phyloP scores from a whole-genome alignment of 495 filamentous ascomycete genomes.

The Pseudomonodictys pantanalensis region DNA sequence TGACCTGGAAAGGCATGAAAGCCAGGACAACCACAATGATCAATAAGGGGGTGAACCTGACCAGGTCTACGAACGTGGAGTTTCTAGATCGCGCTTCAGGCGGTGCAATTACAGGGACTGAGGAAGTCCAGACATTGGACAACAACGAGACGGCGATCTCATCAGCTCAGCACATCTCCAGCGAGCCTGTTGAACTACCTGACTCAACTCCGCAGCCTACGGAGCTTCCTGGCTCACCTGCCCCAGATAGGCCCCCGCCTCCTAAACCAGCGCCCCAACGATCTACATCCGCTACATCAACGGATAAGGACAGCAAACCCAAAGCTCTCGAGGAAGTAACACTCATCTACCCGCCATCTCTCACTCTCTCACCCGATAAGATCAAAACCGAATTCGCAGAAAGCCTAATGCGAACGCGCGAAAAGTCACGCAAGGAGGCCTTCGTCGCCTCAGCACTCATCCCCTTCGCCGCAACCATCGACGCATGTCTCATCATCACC shows the following conservation, averaged over 20 bases:
- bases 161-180: neutral
- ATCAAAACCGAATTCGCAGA: slow-evolving; percentile 43
- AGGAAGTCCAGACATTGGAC: slow-evolving; percentile 2
- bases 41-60: slow-evolving; percentile 37
- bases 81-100: slow-evolving; percentile 43
- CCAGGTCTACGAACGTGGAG: slow-evolving; percentile 41
- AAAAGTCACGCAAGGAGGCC: slow-evolving; percentile 42
- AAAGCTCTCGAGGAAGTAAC: slow-evolving; percentile 18
- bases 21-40: slow-evolving; percentile 41
- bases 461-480: slow-evolving; percentile 41
- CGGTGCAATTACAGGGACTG: slow-evolving; percentile 13
- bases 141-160: neutral
- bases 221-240: neutral
- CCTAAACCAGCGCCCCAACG: neutral
- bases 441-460: slow-evolving; percentile 43
- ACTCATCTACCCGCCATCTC: slow-evolving; percentile 39
- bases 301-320: slow-evolving; percentile 1
- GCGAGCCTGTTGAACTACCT: neutral
- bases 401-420: slow-evolving; percentile 41
- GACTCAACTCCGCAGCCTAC: neutral
- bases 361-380: slow-evolving; percentile 33
- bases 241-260: neutral
- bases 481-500: slow-evolving; percentile 36
- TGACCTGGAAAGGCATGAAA: slow-evolving; percentile 45
- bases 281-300: neutral